These are phyloP conservation scores for Xylaria scruposa DNA, from an alignment of 495 filamentous ascomycete species.

Conservation along the genomic window DNA sequence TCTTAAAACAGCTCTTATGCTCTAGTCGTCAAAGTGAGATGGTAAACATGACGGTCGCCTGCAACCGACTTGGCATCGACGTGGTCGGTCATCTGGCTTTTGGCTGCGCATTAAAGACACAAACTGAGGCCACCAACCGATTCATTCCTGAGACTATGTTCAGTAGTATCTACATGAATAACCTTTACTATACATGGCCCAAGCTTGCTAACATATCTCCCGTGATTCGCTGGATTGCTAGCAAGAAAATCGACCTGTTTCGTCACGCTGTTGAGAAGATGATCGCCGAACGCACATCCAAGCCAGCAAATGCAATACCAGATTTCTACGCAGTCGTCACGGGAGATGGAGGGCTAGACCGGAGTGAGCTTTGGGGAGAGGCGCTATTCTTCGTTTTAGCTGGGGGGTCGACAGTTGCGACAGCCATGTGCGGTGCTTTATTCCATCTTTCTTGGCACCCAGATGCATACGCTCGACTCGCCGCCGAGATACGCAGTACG, in stretches of 20 bases:
- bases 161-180: neutral
- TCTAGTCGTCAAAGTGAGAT: neutral
- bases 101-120: neutral
- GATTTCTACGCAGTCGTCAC: neutral
- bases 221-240: neutral
- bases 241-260: neutral
- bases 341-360: neutral
- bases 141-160: neutral
- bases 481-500: neutral
- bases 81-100: neutral
- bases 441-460: neutral
- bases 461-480: neutral
- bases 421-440: neutral
- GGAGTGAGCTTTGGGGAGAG: neutral
- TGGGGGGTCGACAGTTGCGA: neutral
- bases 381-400: neutral
- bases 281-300: neutral
- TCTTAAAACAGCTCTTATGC: neutral
- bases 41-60: neutral
- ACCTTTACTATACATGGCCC: neutral
- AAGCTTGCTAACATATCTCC: neutral
- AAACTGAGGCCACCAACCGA: neutral
- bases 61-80: neutral
- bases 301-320: neutral
- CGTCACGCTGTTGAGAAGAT: neutral